Evolutionary conservation across 2,329 filamentous ascomycete species (phyloP), one percentile per base, ranked within the genome.

Genomic region (Sarocladiaceae sp.): DNA sequence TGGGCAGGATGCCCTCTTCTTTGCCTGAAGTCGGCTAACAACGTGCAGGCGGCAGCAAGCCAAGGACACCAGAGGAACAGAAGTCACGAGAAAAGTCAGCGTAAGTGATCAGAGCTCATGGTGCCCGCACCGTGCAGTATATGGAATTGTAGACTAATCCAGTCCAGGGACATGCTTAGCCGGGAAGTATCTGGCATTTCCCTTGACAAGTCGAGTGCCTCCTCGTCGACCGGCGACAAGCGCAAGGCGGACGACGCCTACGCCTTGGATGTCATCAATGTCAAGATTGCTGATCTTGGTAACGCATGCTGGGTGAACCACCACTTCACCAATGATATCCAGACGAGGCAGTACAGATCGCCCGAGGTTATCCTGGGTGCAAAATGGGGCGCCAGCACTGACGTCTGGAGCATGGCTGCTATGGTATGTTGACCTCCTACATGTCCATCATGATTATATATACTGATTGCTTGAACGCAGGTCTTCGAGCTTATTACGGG

Each of bases 231-330:
- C 3, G 78, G 82, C 51, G 85, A 89, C 62, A 87, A 88, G 69
- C 80, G 73, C 60, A 74, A 78, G 61, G 75, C 75, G 57, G 82
- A 84, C 59, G 80, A 89, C 57, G 72, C 71, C 53, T 66, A 75
- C 64, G 63, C 71, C 60, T 62, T 76, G 59, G 88, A 92, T 57
- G 87, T 91, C 58, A 97, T 99, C 62, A 97, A 93, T 29, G 94
- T 99, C 69, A 99, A 99, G 75, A 99, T 99, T 74, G 94, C 94
- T 37, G 94, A 99, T 75, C 77, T 99, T 52, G 94, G 94, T 55
- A 99, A 99, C 67, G 94, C 94, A 18, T 99, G 94, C 75, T 99
- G 94, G 94, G 92, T 96, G 25, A 91, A 91, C 58, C 94, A 99
- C 67, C 94, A 99, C 71, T 99, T 99, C 72, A 99, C 94, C 65